Base-by-base conservation (phyloP, 805 yeast genomes). In the Yamadazyma paraphyllophila region DNA sequence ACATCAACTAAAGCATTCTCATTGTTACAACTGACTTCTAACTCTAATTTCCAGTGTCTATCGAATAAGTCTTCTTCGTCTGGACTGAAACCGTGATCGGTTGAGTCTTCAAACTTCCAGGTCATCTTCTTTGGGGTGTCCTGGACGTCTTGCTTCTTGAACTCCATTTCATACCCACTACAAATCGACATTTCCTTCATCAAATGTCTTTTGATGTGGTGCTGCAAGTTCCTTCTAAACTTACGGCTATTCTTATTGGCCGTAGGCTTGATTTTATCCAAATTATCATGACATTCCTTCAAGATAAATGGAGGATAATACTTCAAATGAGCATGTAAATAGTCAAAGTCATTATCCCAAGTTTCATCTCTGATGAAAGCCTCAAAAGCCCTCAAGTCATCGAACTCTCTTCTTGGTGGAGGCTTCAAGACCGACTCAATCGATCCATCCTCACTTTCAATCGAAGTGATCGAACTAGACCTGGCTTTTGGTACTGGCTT, bases 271-370 rank as follows among this genome's bases (percentile, higher is more conserved):
- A 85, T 78, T 59, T 82, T 83, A 43, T 85, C 90, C 47, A 82
- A 80, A 57, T 84, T 81, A 46, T 82, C 79, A 52, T 82, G 87
- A 49, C 82, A 77, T 46, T 81, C 85, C 51, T 77, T 76, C 61
- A 83, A 53, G 39, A 85, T 78, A 60, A 85, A 85, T 41, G 92
- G 92, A 15, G 94, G 94, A 57, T 80, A 73, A 64, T 85, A 85
- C 41, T 71, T 72, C 49, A 85, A 68, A 50, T 78, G 82, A 31
- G 87, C 86, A 58, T 83, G 85, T 53, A 82, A 67, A 55, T 81
- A 77, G 59, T 81, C 87, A 54, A 77, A 82, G 48, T 85, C 91
- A 50, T 84, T 82, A 62, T 85, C 91, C 77, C 87, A 83, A 2
- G 85, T 79, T 58, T 84, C 91, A 59, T 82, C 87, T 57, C 81